Base-by-base conservation (phyloP, 2,329 filamentous ascomycete genomes). In the Fusarium begoniae region DNA sequence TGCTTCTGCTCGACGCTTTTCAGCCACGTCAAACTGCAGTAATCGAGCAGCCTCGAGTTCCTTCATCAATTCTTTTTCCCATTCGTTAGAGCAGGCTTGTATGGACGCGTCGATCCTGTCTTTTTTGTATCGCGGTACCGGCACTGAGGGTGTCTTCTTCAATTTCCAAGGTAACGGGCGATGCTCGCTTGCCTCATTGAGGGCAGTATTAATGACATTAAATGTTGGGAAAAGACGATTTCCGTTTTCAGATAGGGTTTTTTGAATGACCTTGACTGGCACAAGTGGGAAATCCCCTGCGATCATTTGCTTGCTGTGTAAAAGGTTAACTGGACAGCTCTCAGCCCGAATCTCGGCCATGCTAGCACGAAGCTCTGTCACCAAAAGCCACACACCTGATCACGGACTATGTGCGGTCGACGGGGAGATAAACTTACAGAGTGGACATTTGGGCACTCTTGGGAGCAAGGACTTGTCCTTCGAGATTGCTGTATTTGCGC, bases 1-100 rank as follows among this genome's bases (percentile, higher is more conserved):
- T 5, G 79, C 79, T 6, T 78, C 78, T 17, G 81, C 78, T 3
- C 82, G 80, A 3, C 82, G 81, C 7, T 83, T 80, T n/a, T 69
- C 44, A 17, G 55, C 55, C 5, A 55, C 32, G 14, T 55, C 51
- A 11, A 15, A 37, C 28, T 64, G 69, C 22, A 66, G 41, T 26
- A 57, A 28, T 56, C 78, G 73, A 28, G 73, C 74, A 41, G 65
- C 63, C 15, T 53, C 57, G 20, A 80, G 66, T n/a, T 80, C 78
- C 28, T 64, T 14, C 15, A 76, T 67, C 17, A 77, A 40, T 6
- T 68, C 50, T 18, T 44, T 60, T 26, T 76, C 68, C 14, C 14
- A 54, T 4, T 41, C 32, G 22, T 57, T 38, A 5, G 32, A 14
- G 10, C 30, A 45, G 5, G 6, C 18, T 6, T 32, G n/a, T n/a